Evolutionary conservation across 176 grass and related monocot species (phyloP), one percentile per base, ranked within the genome.

Genomic region (Cenchrus purpureus): DNA sequence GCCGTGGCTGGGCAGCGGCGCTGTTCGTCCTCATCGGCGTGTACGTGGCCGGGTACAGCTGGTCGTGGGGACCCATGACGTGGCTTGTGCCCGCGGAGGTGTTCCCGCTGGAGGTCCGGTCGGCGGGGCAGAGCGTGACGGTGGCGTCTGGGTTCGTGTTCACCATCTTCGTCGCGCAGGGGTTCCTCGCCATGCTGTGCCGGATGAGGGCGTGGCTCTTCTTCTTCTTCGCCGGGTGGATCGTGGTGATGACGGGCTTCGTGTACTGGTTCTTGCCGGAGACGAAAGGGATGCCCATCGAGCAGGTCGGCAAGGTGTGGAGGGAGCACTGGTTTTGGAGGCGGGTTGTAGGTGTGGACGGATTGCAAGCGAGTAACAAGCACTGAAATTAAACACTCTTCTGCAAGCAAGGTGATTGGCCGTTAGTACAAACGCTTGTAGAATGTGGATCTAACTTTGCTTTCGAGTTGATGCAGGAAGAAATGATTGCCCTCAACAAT

Each of bases 51-150:
- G 92, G 88, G 0, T 94, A 84, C 56, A 51, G 68, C 51, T 83
- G 86, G 79, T 91, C 88, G 1, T 89, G 86, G 92, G 88, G 89
- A 3, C 92, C 89, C 7, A 14, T 94, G 74, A 84, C 79, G 19
- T 94, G 88, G 88, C 43, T 91, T 16, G 86, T 94, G 49, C 86
- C 89, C 25, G 89, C 64, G 40, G 91, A 92, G 84, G 78, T 93
- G 19, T 81, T 86, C 50, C 76, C 88, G 22, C 59, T 90, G 48
- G 88, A 93, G 88, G 29, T 93, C 37, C 61, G 85, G 37, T 80
- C 65, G 6, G 80, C 72, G 0, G 89, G 77, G 53, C 82, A 78
- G 76, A 84, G 89, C 78, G 12, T 91, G 5, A 71, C 83, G 9
- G 86, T 91, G 56, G 82, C 86, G 17, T 83, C 83, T 1, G 25